Evolutionary conservation across 2,329 filamentous ascomycete species (phyloP).

Genomic region (Xylaria sp.): DNA sequence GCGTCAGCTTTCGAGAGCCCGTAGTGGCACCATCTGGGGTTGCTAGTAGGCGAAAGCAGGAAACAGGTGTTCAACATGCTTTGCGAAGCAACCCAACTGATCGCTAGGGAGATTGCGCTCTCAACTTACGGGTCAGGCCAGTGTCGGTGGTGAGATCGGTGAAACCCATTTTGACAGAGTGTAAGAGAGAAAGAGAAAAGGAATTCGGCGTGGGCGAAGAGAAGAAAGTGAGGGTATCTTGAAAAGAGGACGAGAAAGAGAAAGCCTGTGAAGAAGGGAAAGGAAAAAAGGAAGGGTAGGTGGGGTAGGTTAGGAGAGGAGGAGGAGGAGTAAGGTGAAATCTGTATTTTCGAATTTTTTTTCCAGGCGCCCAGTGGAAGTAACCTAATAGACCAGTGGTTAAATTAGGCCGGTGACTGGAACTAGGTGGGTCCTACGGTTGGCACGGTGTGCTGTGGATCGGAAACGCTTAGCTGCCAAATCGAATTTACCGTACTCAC

Average conservation of each 20-base stretch:
- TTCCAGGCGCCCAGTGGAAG: not conserved
- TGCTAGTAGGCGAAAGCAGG: conserved; percentile 17
- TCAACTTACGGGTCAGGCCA: conserved; percentile 62
- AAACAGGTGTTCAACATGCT: conserved; percentile 2
- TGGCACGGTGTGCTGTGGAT: conserved; percentile 23
- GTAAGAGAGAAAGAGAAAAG: conserved; percentile 36
- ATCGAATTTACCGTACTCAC: not conserved
- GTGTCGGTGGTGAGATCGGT: conserved; percentile 67
- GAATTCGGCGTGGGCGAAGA: conserved; percentile 34
- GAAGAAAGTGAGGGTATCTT: conserved; percentile 48
- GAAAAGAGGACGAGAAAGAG: conserved; percentile 40
- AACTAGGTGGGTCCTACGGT: conserved; percentile 3
- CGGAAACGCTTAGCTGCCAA: not conserved
- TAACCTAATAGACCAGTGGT: not conserved
- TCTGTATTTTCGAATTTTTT: conserved; percentile 48
- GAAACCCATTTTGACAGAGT: conserved; percentile 65
- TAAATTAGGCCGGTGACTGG: conserved; percentile 19
- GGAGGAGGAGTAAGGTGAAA: conserved; percentile 41
- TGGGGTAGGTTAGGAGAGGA: conserved; percentile 45
- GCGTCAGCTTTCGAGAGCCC: conserved; percentile 28
- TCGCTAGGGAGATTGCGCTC: conserved; percentile 22
- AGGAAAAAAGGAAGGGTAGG: conserved; percentile 45
- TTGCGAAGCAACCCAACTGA: conserved; percentile 15
- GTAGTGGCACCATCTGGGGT: conserved; percentile 23
- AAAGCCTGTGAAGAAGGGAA: conserved; percentile 44